Base-by-base conservation (phyloP, 2,329 filamentous ascomycete genomes). In the Cryphonectria parasitica region DNA sequence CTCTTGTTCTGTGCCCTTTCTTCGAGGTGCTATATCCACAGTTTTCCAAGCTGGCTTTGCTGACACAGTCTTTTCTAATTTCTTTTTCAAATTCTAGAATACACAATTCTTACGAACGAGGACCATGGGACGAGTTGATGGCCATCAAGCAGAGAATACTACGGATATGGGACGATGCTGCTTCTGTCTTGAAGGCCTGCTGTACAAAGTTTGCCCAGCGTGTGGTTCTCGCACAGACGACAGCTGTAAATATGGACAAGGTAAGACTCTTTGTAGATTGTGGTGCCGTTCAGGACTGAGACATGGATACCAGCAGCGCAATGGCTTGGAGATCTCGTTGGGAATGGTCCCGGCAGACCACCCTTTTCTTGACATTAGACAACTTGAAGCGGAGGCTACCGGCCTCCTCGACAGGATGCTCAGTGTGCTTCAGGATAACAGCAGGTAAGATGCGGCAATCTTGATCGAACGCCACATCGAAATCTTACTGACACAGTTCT, bases 141-240 rank as follows among this genome's bases (percentile, higher is more conserved):
- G 88, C 90, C 15, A 95, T 98, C 82, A 99, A 99, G 84, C 89
- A 92, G 69, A 92, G 91, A 76, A 96, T 99, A 75, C 82, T 99
- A 72, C 90, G 89, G 71, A 90, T 96, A 77, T 98, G 97, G 95
- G 95, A 98, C 76, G 88, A 85, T 60, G 91, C 93, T 25, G 83
- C 89, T 19, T 87, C 91, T 17, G 91, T 93, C 2, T 89, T 98
- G 73, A 91, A 91, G 76, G 91, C 98, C 79, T 97, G 94, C 85
- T 98, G 96, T 83, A 91, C 98, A 86, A 99, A 99, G 81, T 99
- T 99, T 80, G 91, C 94, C 52, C 95, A 99, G 83, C 90, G 93
- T 74, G 93, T 98, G 61, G 92, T 99, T 61, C 88, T 98, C 74
- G 93, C 94, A 25, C 95, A 99, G 81, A 98, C 94, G 15, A 90